phyloP scores from a whole-genome alignment of 805 yeast species.

The Pichia manshurica region DNA sequence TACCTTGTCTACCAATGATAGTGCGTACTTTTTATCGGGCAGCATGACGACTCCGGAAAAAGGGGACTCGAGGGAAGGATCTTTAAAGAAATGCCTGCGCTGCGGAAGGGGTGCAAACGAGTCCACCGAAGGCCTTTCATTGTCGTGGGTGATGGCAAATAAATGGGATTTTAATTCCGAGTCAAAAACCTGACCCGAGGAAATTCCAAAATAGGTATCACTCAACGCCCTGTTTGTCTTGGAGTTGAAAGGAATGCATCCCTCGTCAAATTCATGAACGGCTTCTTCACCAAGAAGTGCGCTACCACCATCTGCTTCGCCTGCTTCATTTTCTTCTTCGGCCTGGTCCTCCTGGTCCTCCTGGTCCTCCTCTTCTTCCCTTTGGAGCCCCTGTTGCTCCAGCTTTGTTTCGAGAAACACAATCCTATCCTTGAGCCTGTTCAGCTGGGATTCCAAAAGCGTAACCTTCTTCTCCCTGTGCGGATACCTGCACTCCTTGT shows the following conservation, averaged over 20 bases:
- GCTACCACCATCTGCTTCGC: too few relatives aligned
- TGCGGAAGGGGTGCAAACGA: slow-evolving; percentile 1
- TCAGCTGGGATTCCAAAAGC: slow-evolving; percentile 18
- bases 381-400: too few relatives aligned
- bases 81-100: slow-evolving; percentile 13
- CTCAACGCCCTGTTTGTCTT: neutral
- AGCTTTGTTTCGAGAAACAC: slow-evolving; percentile 13
- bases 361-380: too few relatives aligned
- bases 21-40: slow-evolving; percentile 19
- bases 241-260: too few relatives aligned
- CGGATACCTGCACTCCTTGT: slow-evolving; percentile 19
- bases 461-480: slow-evolving; percentile 20
- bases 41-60: slow-evolving; percentile 18
- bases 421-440: slow-evolving; percentile 14
- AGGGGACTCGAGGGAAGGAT: slow-evolving; percentile 10
- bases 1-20: slow-evolving; percentile 14
- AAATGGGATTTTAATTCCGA: slow-evolving; percentile 13
- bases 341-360: too few relatives aligned
- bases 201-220: slow-evolving; percentile 7
- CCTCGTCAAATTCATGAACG: too few relatives aligned
- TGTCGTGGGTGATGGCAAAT: slow-evolving; percentile 10
- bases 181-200: slow-evolving; percentile 16
- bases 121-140: neutral
- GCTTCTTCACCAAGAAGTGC: too few relatives aligned
- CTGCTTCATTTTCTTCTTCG: too few relatives aligned